phyloP scores from a whole-genome alignment of 2,329 filamentous ascomycete genomes.

The Phyllosticta citriasiana region DNA sequence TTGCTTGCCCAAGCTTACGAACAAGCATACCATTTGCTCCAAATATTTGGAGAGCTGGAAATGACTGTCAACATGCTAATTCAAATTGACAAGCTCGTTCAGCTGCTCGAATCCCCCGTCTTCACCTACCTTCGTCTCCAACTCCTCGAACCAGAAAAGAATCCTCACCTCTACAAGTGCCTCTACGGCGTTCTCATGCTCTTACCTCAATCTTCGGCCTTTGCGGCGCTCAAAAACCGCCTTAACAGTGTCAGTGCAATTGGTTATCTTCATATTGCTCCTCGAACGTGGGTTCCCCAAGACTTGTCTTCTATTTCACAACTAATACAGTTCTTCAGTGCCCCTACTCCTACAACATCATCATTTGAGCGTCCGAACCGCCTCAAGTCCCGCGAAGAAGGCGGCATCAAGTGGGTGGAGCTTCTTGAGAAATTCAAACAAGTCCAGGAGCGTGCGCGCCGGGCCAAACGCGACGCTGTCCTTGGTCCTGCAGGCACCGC shows the following conservation, averaged over 20 bases:
- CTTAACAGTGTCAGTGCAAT: conserved; percentile 96
- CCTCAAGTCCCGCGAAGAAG: conserved; percentile 72
- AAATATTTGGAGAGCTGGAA: conserved; percentile 93
- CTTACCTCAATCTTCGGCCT: conserved; percentile 93
- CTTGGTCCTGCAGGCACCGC: conserved; percentile 19
- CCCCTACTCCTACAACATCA: conserved; percentile 17
- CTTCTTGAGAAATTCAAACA: conserved; percentile 88
- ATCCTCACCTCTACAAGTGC: conserved; percentile 93
- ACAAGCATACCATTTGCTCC: conserved; percentile 89
- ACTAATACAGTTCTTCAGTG: neutral
- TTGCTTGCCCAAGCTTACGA: conserved; percentile 95
- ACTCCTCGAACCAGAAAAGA: conserved; percentile 87
- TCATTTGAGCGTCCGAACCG: conserved; percentile 52
- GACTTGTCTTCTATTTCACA: neutral
- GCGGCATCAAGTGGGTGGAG: conserved; percentile 81
- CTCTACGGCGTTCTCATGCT: conserved; percentile 96
- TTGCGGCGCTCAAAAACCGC: conserved; percentile 91
- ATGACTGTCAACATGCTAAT: conserved; percentile 99
- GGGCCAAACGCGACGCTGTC: conserved; percentile 49
- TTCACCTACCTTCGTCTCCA: conserved; percentile 96
- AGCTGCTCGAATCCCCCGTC: conserved; percentile 90
- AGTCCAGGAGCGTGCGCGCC: conserved; percentile 77
- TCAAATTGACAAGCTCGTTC: conserved; percentile 96
- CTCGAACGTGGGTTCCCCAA: conserved; percentile 57
- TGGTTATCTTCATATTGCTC: conserved; percentile 80